Percentiles rank a stretch among this genome's conserved stretches.
Evolutionary conservation across 2,329 filamentous ascomycete species (phyloP).

Genomic region (Cryphonectria parasitica): DNA sequence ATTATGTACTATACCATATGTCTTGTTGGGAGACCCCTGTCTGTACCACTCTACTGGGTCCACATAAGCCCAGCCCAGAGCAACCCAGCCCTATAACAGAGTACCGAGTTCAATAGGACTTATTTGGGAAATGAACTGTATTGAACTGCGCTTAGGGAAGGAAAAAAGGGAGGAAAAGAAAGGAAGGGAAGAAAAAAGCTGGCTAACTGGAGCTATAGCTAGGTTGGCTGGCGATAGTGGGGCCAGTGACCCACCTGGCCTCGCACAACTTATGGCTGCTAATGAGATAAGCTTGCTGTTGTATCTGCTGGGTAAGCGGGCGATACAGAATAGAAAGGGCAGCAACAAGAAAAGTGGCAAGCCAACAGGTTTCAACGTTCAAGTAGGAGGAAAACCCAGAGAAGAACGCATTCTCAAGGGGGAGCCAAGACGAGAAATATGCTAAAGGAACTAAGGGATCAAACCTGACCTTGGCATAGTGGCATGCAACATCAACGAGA

Average conservation of each 20-base stretch:
- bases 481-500: not conserved
- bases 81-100: not conserved
- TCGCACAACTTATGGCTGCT: not conserved
- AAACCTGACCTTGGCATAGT: not conserved
- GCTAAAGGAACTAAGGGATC: not conserved
- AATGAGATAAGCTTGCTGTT: not conserved
- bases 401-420: not conserved
- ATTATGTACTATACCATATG: not conserved
- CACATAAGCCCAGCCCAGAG: not conserved
- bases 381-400: not conserved
- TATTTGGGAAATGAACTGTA: too few species aligned
- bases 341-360: too few species aligned
- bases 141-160: too few species aligned
- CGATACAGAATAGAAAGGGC: too few species aligned
- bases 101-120: not conserved
- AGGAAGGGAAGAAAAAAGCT: too few species aligned
- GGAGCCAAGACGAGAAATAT: not conserved
- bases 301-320: too few species aligned
- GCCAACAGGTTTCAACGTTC: too few species aligned
- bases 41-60: not conserved
- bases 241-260: too few species aligned
- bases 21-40: not conserved
- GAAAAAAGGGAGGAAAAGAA: too few species aligned
- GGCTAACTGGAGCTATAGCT: too few species aligned
- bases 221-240: too few species aligned